These are phyloP conservation scores for Drechmeria coniospora DNA, from an alignment of 2,329 filamentous ascomycete genomes.

Conservation along the genomic window DNA sequence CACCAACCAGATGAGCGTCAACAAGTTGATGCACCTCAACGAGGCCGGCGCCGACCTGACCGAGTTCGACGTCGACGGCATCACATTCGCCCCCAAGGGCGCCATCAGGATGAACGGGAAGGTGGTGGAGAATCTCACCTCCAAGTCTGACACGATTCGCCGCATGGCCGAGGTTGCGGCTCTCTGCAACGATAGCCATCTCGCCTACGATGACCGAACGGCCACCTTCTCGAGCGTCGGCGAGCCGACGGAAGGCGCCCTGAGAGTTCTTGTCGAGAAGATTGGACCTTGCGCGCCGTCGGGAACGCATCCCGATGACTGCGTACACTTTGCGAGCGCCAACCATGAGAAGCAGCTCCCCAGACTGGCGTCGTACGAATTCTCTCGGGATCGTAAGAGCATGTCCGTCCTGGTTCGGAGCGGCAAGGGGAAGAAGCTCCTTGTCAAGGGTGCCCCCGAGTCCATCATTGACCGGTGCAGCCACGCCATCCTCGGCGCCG, in stretches of 20 bases:
- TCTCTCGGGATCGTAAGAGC: conserved; percentile 94
- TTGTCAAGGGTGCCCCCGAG: conserved; percentile 95
- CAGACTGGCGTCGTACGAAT: conserved; percentile 80
- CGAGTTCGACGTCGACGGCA: conserved; percentile 81
- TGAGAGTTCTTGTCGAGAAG: conserved; percentile 86
- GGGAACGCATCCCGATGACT: conserved; percentile 38
- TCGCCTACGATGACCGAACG: conserved; percentile 67
- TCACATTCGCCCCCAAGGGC: conserved; percentile 77
- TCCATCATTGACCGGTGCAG: conserved; percentile 87
- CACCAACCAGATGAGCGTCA: conserved; percentile 98
- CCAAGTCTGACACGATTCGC: conserved; percentile 58
- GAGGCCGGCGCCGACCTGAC: conserved; percentile 59
- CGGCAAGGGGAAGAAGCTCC: conserved; percentile 56
- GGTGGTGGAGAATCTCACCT: conserved; percentile 49
- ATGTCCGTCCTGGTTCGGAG: conserved; percentile 88
- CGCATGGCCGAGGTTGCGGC: conserved; percentile 60
- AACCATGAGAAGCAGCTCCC: conserved; percentile 66
- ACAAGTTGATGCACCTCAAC: conserved; percentile 73
- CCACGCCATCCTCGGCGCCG: conserved; percentile 58
- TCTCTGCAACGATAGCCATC: conserved; percentile 77
- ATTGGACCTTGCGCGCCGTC: conserved; percentile 63
- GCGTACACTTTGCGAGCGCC: conserved; percentile 67
- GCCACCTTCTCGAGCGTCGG: conserved; percentile 69
- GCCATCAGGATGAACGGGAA: conserved; percentile 55
- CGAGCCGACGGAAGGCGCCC: conserved; percentile 87